phyloP scores from a whole-genome alignment of 257 asterid species.

The Paulownia fortunei region DNA sequence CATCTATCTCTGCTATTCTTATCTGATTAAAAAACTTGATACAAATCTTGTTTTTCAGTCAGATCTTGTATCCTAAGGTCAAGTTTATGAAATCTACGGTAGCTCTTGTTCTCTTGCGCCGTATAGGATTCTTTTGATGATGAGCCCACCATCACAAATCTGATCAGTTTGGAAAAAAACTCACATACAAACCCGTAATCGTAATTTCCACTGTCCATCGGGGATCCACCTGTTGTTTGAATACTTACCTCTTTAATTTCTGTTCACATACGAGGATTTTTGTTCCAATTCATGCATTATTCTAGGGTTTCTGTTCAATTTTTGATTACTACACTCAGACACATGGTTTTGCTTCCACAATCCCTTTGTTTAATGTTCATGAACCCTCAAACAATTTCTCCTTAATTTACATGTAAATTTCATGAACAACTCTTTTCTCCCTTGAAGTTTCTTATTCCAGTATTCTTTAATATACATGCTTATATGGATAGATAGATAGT shows the following conservation, averaged over 20 bases:
- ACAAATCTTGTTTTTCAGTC: not conserved
- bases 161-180: no score
- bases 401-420: not conserved
- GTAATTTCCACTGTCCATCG: not conserved
- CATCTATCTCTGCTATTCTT: not conserved
- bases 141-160: no score
- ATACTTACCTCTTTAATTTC: not conserved
- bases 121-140: no score
- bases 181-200: no score
- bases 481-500: conserved; percentile 19
- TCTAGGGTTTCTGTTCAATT: no score
- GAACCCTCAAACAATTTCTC: not conserved
- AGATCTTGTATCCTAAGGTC: not conserved
- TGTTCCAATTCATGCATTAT: no score
- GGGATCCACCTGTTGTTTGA: conserved; percentile 20
- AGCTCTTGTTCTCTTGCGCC: no score
- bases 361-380: not conserved
- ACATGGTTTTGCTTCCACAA: no score
- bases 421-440: not conserved
- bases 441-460: no score
- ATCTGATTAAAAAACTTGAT: not conserved
- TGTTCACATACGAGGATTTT: not conserved
- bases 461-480: no score
- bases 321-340: no score
- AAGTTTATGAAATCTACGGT: not conserved